Conservation (phyloP, 2,329 filamentous ascomycete species). For the Chrysoporthe puriensis region DNA sequence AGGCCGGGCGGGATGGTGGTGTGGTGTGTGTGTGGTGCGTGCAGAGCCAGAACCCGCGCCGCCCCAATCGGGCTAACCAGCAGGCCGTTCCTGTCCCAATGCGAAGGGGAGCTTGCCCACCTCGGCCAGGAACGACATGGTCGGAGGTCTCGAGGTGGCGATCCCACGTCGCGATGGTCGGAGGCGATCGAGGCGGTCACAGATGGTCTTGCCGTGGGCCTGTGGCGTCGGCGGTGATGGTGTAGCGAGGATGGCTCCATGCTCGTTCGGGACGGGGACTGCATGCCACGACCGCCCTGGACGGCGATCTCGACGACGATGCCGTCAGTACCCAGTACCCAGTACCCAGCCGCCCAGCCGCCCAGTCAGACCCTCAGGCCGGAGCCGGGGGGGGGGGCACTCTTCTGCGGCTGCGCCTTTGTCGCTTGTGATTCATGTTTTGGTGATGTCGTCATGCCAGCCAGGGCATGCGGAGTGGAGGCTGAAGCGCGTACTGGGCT, state of each 20-base stretch:
- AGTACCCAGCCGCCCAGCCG: no score
- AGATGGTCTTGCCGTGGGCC: not conserved
- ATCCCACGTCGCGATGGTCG: not conserved
- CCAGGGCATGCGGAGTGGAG: constrained; percentile 5
- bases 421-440: constrained; percentile 11
- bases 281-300: not conserved
- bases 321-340: no score
- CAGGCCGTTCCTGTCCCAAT: not conserved
- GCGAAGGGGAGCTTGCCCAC: not conserved
- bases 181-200: not conserved
- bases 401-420: constrained; percentile 10
- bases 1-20: not conserved
- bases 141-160: not conserved
- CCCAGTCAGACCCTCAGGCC: not conserved
- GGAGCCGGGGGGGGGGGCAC: not conserved
- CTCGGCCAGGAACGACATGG: not conserved
- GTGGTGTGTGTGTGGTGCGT: constrained; percentile 4
- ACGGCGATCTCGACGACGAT: not conserved
- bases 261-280: not conserved
- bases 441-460: not conserved
- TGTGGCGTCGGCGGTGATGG: not conserved
- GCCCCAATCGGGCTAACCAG: not conserved
- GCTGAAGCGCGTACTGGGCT: not conserved
- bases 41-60: not conserved
- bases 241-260: not conserved